Evolutionary conservation across 2,329 filamentous ascomycete genomes (phyloP), one percentile per base, ranked within the genome.

Genomic region (Didymellaceae sp.): DNA sequence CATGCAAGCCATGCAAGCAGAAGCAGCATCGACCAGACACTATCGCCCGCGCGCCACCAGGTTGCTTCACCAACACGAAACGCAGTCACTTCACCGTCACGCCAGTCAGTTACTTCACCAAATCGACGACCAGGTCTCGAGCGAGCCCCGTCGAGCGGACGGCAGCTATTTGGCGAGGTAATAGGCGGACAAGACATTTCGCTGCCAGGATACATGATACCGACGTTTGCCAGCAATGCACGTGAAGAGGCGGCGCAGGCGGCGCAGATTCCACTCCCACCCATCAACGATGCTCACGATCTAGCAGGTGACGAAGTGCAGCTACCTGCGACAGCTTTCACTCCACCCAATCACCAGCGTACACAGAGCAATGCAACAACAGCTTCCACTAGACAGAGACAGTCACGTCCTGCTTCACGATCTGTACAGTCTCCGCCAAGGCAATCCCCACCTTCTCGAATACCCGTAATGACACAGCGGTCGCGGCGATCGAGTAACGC

Each of bases 131-230:
- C 65, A 16, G 48, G 42, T 11, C 48, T 52, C 32, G 37, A 52
- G 32, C 48, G 48, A n/a, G 57, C 59, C 6, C 57, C 64, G 4
- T 50, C 48, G 4, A 32, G 59, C 20, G 57, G 54, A 22, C 60
- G 71, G 16, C 62, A 68, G 63, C 70, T 65, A 4, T 73, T 73
- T 52, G 70, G 70, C 13, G 70, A 73, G 41, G 67, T 73, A 1
- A 47, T 72, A n/a, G 63, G 62, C 16, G 62, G 66, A 0, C 67
- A 72, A 46, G 62, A 70, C 47, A 56, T 54, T 5, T 49, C 54
- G 4, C 62, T 59, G 24, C 70, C 70, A 14, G 70, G 70, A 1
- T 73, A 62, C 55, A 69, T 70, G 14, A 73, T 73, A 18, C 63
- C 68, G 9, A 61, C 52, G 4, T 48, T 61, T 24, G 63, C 66